phyloP scores from a whole-genome alignment of 495 filamentous ascomycete species.

The Amorphotheca resinae region DNA sequence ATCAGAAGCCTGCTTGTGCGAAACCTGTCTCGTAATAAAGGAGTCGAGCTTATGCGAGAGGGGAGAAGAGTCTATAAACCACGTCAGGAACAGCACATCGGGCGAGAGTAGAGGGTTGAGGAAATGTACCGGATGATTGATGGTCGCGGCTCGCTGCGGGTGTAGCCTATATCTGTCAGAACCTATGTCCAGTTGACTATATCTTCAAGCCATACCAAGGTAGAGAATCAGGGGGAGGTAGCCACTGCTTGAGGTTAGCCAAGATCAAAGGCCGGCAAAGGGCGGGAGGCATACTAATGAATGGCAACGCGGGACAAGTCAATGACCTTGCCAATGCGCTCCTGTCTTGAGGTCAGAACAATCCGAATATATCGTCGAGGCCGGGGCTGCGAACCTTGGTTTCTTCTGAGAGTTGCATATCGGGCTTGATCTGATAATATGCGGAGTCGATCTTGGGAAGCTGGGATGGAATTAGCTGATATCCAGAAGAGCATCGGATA shows the following conservation, averaged over 20 bases:
- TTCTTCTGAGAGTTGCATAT: constrained; percentile 93
- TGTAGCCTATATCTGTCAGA: constrained; percentile 57
- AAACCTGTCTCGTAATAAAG: not conserved
- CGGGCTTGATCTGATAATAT: constrained; percentile 31
- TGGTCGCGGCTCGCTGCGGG: constrained; percentile 80
- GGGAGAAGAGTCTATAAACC: constrained; percentile 51
- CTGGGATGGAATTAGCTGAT: not conserved
- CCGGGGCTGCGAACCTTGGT: constrained; percentile 57
- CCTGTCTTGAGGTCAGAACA: constrained; percentile 39
- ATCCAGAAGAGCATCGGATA: not conserved
- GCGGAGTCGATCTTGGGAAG: constrained; percentile 17
- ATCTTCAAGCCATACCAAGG: constrained; percentile 54
- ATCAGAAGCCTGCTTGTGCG: too few relatives aligned
- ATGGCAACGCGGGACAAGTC: constrained; percentile 91
- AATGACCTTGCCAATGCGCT: constrained; percentile 91
- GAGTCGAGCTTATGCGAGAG: constrained; percentile 39
- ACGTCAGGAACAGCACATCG: constrained; percentile 5
- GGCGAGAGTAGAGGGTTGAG: not conserved
- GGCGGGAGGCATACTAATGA: constrained; percentile 67
- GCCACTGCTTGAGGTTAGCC: constrained; percentile 52
- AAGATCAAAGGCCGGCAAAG: constrained; percentile 81
- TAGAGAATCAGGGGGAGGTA: constrained; percentile 96
- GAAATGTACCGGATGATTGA: constrained; percentile 72
- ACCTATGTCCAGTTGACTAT: constrained; percentile 1
- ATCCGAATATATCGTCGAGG: not conserved